Evolutionary conservation across 2,329 filamentous ascomycete species (phyloP), one percentile per base, ranked within the genome.

Genomic region (Cladobotryum mycophilum): DNA sequence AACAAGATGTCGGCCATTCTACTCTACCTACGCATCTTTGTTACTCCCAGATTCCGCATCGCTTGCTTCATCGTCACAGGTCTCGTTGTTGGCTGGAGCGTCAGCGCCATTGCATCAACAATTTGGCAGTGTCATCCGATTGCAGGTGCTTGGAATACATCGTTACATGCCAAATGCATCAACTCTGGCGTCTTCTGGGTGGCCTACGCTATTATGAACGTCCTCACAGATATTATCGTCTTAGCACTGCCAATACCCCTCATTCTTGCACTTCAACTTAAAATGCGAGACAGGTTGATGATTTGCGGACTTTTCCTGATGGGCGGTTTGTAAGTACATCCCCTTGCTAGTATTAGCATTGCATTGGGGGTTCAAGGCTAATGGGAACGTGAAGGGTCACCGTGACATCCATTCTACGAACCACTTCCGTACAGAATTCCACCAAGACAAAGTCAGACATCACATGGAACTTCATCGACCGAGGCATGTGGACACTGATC

Each of bases 1-100:
- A 76, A 73, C n/a, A 79, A 79, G 56, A 61, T 71, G 2, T 75
- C 75, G 2, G 73, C 76, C 35, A 61, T 78, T 7, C 60, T 75
- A 2, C 66, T 79, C 17, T 79, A 77, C 54, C 68, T 75, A 14
- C 71, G 75, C 9, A 73, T 78, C 15, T 79, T 79, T 48, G 64
- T 70, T 6, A 64, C 69, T n/a, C 62, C 52, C 17, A 64, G 59
- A 48, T 77, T 78, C 53, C 65, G 67, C 7, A 61, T 66, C 1
- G 56, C 64, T 6, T 72, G 69, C 45, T 66, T 67, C 46, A 51
- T 62, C 4, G 58, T 73, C n/a, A 60, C 75, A 37, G 57, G 54
- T 35, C 62, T 75, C 45, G 66, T 79, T 17, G 34, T 69, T 11
- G 57, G 63, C 17, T 76, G 72, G 58, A 71, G 67, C 48, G 56